Conservation (phyloP, 768 basidiomycete genomes). For the Russula brevipes region DNA sequence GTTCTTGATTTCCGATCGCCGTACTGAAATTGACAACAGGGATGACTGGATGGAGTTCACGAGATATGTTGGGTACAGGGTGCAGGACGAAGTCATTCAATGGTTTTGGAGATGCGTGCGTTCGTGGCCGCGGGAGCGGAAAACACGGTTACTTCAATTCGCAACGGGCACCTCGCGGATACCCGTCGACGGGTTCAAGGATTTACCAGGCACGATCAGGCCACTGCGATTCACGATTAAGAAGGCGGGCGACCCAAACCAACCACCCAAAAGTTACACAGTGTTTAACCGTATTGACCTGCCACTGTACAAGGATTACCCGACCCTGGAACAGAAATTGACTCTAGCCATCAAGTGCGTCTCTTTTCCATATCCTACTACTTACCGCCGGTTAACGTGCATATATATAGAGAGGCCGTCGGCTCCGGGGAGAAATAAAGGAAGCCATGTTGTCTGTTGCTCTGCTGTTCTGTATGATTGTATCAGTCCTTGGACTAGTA, state of each 20-base stretch:
- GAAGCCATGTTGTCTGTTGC: background rate
- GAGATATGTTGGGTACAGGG: conserved; percentile 94
- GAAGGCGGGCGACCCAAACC: conserved; percentile 94
- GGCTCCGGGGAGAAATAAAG: conserved; percentile 89
- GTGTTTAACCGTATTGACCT: conserved; percentile 97
- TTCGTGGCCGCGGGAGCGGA: conserved; percentile 97
- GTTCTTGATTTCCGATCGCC: background rate
- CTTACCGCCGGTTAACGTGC: conserved; percentile 14
- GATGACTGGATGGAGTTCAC: conserved; percentile 99
- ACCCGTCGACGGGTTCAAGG: conserved; percentile 98
- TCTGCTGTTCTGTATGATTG: no score
- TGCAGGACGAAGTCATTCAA: conserved; percentile 92
- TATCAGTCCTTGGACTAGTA: no score
- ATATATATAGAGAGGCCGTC: conserved; percentile 67
- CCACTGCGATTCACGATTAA: conserved; percentile 97
- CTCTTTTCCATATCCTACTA: conserved; percentile 7
- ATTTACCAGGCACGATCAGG: conserved; percentile 98
- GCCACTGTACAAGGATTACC: conserved; percentile 96
- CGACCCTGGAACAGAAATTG: conserved; percentile 89
- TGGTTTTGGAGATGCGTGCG: conserved; percentile 99
- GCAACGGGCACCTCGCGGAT: conserved; percentile 96
- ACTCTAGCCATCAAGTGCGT: conserved; percentile 91
- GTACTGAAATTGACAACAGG: conserved; percentile 35
- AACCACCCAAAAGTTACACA: conserved; percentile 92
- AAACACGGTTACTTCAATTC: conserved; percentile 92